Conservation (phyloP, 805 yeast species). For the Saccharomycopsis javanensis region DNA sequence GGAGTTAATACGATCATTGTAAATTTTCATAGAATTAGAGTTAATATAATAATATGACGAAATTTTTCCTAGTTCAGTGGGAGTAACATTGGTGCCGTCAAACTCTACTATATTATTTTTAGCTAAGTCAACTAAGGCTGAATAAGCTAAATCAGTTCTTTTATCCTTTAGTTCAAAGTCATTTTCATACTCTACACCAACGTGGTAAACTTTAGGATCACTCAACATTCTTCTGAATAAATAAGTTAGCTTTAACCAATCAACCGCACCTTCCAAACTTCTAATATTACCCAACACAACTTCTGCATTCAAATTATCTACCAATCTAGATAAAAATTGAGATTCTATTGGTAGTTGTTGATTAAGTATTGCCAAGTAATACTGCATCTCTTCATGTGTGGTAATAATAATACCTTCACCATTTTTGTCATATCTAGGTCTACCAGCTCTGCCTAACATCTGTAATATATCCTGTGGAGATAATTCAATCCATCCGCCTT, state of each 20-base stretch:
- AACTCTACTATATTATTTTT: slow-evolving; percentile 52
- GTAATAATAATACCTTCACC: slow-evolving; percentile 96
- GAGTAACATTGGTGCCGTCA: slow-evolving; percentile 36
- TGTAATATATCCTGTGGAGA: slow-evolving; percentile 92
- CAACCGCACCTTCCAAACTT: slow-evolving; percentile 53
- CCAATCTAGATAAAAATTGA: slow-evolving; percentile 59
- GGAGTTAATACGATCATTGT: slow-evolving; percentile 47
- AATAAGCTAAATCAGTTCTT: slow-evolving; percentile 60
- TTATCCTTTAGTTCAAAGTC: slow-evolving; percentile 42
- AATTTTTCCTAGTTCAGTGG: slow-evolving; percentile 71
- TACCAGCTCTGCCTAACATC: slow-evolving; percentile 97
- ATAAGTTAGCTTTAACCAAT: slow-evolving; percentile 76
- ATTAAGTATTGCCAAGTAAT: slow-evolving; percentile 81
- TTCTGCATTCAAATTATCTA: slow-evolving; percentile 81
- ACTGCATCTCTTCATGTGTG: slow-evolving; percentile 73
- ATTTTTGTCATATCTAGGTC: slow-evolving; percentile 85
- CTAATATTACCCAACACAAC: slow-evolving; percentile 62
- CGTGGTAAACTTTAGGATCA: slow-evolving; percentile 67
- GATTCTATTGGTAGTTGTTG: slow-evolving; percentile 92
- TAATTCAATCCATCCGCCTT: slow-evolving; percentile 82
- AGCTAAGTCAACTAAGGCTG: slow-evolving; percentile 57
- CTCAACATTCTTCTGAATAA: slow-evolving; percentile 67
- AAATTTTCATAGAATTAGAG: slow-evolving; percentile 60
- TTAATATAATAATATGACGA: slow-evolving; percentile 82
- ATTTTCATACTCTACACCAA: slow-evolving; percentile 51